Conservation (phyloP, 352 stramenopile genomes). For the Phytophthora hybrid region DNA sequence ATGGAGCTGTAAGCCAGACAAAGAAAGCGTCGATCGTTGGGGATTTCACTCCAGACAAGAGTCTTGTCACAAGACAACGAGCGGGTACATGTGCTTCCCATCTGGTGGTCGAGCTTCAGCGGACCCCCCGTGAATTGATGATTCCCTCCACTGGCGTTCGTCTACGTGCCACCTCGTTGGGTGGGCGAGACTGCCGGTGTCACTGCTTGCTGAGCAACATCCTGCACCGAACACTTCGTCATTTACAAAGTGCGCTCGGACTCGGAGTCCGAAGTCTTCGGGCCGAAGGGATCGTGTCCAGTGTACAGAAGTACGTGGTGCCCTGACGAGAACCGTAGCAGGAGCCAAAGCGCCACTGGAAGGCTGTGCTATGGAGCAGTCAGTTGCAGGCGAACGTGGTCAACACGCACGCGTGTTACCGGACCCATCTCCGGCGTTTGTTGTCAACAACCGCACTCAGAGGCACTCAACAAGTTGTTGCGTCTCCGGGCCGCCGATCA, state of each 20-base stretch:
- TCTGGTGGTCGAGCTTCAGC: conserved; percentile 27
- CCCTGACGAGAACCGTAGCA: neutral
- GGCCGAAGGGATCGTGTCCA: neutral
- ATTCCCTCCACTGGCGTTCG: conserved; percentile 34
- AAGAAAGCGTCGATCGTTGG: too few relatives aligned
- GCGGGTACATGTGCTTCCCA: conserved; percentile 31
- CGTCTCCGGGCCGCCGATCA: conserved; percentile 5
- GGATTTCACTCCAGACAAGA: neutral
- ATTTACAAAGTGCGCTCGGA: neutral
- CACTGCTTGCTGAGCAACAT: conserved; percentile 42
- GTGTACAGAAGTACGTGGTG: neutral
- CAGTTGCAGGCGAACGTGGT: neutral
- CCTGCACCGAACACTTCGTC: neutral
- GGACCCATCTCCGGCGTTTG: conserved; percentile 13
- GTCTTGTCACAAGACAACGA: too few relatives aligned
- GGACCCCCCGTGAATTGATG: conserved; percentile 13
- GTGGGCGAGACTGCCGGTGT: conserved; percentile 4
- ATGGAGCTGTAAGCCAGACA: too few relatives aligned
- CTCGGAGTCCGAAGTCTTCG: neutral
- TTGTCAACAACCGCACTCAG: conserved; percentile 2
- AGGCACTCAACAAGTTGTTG: conserved; percentile 24
- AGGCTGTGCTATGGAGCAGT: conserved; percentile 13
- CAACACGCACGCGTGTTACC: conserved; percentile 12
- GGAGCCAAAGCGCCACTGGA: neutral
- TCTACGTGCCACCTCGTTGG: conserved; percentile 8